Base-by-base conservation (phyloP, 345 rosid genomes). In the Brassica incana region DNA sequence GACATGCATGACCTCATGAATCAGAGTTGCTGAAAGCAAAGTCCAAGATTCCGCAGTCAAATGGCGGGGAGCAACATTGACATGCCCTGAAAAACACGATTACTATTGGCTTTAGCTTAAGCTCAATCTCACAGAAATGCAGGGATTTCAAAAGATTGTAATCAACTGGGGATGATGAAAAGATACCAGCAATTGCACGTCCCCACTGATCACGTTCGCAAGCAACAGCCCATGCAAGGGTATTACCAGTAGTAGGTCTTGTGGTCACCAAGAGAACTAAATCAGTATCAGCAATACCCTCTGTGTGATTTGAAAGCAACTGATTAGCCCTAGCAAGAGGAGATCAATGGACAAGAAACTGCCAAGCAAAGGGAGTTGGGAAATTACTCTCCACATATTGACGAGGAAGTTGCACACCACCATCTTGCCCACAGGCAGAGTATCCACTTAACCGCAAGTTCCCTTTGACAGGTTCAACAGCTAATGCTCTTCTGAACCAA, bases 191-290 rank as follows among this genome's bases (percentile, higher is more conserved):
- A 77, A 95, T 88, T 58, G 99, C 99, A 73, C 99, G 97, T 56
- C 99, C 99, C 99, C 99, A 95, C 52, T 95, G 99, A 84, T 95
- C 98, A 40, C 99, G 95, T 73, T 95, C 99, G 72, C 99, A 95
- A 72, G 98, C 99, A 78, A 95, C 99, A 20, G 99, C 99, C 99
- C 99, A 95, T 40, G 99, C 99, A 78, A 95, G 89, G 56, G 99
- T 95, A 86, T 95, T 95, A 68, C 99, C 98, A 12, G 98, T 95
- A 79, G 99, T 95, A 70, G 99, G 99, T 80, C 99, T 90, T 77
- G 99, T 93, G 30, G 99, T 95, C 67, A 95, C 99, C 87, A 95
- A 81, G 11, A 95, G 93, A 68, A 95, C 98, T 77, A 95, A 88
- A 87, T 95, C 99, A 30, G 98, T 88, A 78, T 89, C 85, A 80